phyloP scores from a whole-genome alignment of 2,329 filamentous ascomycete species.

The Aspergillus quadrilineatus region DNA sequence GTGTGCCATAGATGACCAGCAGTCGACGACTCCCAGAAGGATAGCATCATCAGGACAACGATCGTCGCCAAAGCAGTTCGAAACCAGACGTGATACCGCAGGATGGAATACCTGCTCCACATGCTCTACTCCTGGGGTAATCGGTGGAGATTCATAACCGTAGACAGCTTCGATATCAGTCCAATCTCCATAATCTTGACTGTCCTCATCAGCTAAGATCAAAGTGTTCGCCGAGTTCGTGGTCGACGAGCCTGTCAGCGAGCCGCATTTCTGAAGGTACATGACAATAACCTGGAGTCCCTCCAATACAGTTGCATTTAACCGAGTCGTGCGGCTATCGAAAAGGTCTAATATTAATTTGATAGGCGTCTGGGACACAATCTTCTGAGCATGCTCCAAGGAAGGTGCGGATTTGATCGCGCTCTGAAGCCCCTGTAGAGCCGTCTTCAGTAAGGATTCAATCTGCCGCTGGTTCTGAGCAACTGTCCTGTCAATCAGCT shows the following conservation, averaged over 20 bases:
- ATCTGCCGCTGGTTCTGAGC: constrained; percentile 58
- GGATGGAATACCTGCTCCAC: constrained; percentile 49
- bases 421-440: constrained; percentile 51
- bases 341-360: constrained; percentile 53
- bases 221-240: constrained; percentile 21
- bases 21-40: constrained; percentile 53
- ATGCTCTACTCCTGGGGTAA: constrained; percentile 28
- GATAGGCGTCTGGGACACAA: constrained; percentile 48
- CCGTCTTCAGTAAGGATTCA: constrained; percentile 54
- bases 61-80: constrained; percentile 63
- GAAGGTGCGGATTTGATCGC: constrained; percentile 47
- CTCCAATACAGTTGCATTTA: constrained; percentile 50
- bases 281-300: constrained; percentile 49
- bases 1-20: constrained; percentile 55
- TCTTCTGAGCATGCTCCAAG: constrained; percentile 41
- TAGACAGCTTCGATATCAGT: constrained; percentile 52
- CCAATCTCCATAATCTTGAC: constrained; percentile 64
- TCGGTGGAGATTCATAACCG: constrained; percentile 27
- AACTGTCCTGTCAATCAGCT: constrained; percentile 53
- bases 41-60: constrained; percentile 54
- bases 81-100: constrained; percentile 55
- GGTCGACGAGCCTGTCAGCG: constrained; percentile 17
- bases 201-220: constrained; percentile 54
- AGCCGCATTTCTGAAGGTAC: constrained; percentile 38
- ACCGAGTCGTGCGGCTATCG: constrained; percentile 47